Evolutionary conservation across 164 flowering plant species (phyloP).

Genomic region (Vitis rotundifolia): DNA sequence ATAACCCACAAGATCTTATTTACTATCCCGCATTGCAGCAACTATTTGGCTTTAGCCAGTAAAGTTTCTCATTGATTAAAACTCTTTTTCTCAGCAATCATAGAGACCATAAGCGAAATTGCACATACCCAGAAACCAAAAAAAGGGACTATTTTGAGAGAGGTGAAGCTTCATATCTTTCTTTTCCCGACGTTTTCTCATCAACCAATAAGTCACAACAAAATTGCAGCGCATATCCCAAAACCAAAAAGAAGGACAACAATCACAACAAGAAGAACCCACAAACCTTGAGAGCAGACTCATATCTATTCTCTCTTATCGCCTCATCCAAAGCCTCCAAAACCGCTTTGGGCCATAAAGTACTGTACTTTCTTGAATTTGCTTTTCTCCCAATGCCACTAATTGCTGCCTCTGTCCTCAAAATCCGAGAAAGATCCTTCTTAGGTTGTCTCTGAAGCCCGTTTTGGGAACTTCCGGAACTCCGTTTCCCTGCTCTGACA

Average conservation of each 20-base stretch:
- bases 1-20: too few species aligned
- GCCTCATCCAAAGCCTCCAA: conserved; percentile 81
- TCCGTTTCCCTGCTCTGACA: conserved; percentile 34
- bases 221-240: background rate
- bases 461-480: conserved; percentile 11
- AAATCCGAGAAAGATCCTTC: conserved; percentile 61
- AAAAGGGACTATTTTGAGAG: too few species aligned
- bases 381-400: conserved; percentile 62
- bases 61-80: too few species aligned
- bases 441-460: conserved; percentile 52
- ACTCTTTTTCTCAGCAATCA: too few species aligned
- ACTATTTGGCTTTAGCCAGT: too few species aligned
- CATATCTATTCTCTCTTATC: conserved; percentile 53
- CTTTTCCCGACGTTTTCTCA: too few species aligned
- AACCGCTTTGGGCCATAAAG: conserved; percentile 77
- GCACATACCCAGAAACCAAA: too few species aligned
- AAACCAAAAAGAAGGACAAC: background rate
- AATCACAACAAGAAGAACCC: background rate
- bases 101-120: too few species aligned
- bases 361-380: conserved; percentile 44
- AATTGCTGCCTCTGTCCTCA: conserved; percentile 77
- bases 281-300: conserved; percentile 81
- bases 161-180: too few species aligned
- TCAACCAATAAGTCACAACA: background rate
- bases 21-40: too few species aligned